These are phyloP conservation scores for Sclerotiophoma versabilis DNA, from an alignment of 2,329 filamentous ascomycete species.

Conservation along the genomic window DNA sequence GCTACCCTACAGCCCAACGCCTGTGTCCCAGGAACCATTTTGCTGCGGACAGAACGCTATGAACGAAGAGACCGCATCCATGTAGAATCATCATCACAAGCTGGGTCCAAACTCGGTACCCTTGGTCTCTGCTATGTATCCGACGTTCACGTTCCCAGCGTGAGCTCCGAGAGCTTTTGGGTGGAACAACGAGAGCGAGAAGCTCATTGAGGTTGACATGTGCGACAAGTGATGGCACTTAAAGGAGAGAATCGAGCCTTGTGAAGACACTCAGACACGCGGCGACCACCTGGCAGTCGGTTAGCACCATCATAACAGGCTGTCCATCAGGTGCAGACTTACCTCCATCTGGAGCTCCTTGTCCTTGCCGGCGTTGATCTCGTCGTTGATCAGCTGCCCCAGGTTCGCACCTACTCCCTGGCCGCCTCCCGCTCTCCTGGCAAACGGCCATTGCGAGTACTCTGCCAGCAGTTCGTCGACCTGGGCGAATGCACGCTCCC, in stretches of 20 bases:
- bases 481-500: slow-evolving; percentile 94
- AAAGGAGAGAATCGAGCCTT: slow-evolving; percentile 93
- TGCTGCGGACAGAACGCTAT: slow-evolving; percentile 41
- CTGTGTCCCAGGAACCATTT: slow-evolving; percentile 29
- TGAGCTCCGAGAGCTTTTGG: neutral
- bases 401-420: slow-evolving; percentile 92
- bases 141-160: neutral
- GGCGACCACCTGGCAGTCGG: slow-evolving; percentile 71
- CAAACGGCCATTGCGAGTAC: slow-evolving; percentile 98
- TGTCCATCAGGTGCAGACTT: slow-evolving; percentile 36
- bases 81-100: slow-evolving; percentile 12
- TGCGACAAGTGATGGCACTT: slow-evolving; percentile 41
- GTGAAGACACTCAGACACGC: slow-evolving; percentile 98
- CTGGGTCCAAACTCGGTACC: neutral
- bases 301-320: neutral
- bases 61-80: slow-evolving; percentile 25
- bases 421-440: slow-evolving; percentile 74
- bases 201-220: slow-evolving; percentile 8
- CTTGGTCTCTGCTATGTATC: slow-evolving; percentile 5
- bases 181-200: neutral
- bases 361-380: slow-evolving; percentile 85
- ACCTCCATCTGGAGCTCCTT: slow-evolving; percentile 97
- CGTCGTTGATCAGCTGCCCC: slow-evolving; percentile 84
- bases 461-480: slow-evolving; percentile 95
- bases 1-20: slow-evolving; percentile 32